A percentile compares a stretch with the other conserved stretches of the same genome.
These are phyloP conservation scores for Quercus lobata DNA, from an alignment of 331 rosid species.

Conservation along the genomic window DNA sequence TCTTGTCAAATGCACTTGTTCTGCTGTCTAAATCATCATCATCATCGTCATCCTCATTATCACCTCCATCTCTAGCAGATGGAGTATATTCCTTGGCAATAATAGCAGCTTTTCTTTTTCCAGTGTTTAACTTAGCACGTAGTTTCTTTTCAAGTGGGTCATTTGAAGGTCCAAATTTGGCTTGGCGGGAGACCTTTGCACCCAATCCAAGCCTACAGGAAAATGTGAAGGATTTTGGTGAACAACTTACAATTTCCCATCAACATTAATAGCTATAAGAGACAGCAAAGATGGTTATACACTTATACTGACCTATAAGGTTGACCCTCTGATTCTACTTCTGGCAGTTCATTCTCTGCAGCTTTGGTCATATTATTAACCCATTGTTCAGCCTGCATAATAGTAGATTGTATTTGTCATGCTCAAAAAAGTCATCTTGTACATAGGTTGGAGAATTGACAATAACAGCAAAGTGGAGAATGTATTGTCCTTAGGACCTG, in stretches of 20 bases:
- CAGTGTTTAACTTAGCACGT: slow-evolving; percentile 31
- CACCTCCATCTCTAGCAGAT: slow-evolving; percentile 11
- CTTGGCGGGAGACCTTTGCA: slow-evolving; percentile 44
- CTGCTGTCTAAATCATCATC: slow-evolving; percentile 56
- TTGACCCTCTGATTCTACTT: slow-evolving; percentile 33
- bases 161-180: slow-evolving; percentile 31
- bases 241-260: neutral
- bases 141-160: slow-evolving; percentile 45
- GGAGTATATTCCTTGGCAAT: slow-evolving; percentile 21
- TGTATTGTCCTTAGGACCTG: neutral
- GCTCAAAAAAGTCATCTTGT: neutral
- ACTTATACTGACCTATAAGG: slow-evolving; percentile 52
- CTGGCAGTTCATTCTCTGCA: slow-evolving; percentile 40
- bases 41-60: slow-evolving; percentile 27
- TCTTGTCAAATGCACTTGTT: slow-evolving; percentile 58
- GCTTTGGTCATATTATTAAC: slow-evolving; percentile 56
- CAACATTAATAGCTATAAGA: neutral
- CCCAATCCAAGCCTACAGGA: slow-evolving; percentile 69
- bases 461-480: neutral
- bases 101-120: slow-evolving; percentile 39
- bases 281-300: slow-evolving; percentile 8
- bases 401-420: neutral
- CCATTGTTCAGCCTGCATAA: slow-evolving; percentile 75
- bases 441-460: neutral
- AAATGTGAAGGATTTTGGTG: neutral